phyloP scores from a whole-genome alignment of 1,284 basidiomycete species.

The Microbotryum violaceum region DNA sequence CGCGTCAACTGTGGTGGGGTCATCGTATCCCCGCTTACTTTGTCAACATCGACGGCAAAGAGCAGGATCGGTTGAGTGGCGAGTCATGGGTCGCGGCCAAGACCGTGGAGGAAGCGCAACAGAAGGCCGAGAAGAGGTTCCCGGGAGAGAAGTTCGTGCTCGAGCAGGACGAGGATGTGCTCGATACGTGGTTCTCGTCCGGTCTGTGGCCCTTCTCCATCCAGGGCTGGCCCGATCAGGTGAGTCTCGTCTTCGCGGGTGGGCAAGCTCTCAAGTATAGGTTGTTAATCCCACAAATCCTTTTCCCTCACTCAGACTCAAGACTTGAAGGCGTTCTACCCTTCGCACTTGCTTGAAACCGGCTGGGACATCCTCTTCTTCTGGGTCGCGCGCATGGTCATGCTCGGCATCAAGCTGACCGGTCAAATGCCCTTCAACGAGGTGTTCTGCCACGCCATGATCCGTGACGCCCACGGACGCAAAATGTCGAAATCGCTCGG shows the following conservation, averaged over 20 bases:
- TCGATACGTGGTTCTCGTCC: conserved; percentile 99
- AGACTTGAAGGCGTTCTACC: conserved; percentile 78
- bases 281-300: not conserved
- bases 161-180: conserved; percentile 92
- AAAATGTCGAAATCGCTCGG: conserved; percentile 99
- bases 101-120: conserved; percentile 67
- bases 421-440: conserved; percentile 90
- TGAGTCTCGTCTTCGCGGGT: conserved; percentile 37
- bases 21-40: conserved; percentile 95
- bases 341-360: conserved; percentile 82
- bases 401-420: conserved; percentile 85
- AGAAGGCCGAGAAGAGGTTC: conserved; percentile 67
- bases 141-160: conserved; percentile 64
- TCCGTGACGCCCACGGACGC: conserved; percentile 93
- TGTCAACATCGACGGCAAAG: conserved; percentile 71
- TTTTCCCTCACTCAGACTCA: conserved; percentile 47
- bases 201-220: conserved; percentile 98
- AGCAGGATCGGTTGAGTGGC: conserved; percentile 60
- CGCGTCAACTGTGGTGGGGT: conserved; percentile 98
- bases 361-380: conserved; percentile 99
- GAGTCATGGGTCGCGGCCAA: conserved; percentile 89
- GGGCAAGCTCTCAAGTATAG: not conserved
- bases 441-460: conserved; percentile 99
- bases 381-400: conserved; percentile 98
- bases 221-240: conserved; percentile 92